These are phyloP conservation scores for Daldinia decipiens DNA, from an alignment of 495 filamentous ascomycete genomes.

Conservation along the genomic window DNA sequence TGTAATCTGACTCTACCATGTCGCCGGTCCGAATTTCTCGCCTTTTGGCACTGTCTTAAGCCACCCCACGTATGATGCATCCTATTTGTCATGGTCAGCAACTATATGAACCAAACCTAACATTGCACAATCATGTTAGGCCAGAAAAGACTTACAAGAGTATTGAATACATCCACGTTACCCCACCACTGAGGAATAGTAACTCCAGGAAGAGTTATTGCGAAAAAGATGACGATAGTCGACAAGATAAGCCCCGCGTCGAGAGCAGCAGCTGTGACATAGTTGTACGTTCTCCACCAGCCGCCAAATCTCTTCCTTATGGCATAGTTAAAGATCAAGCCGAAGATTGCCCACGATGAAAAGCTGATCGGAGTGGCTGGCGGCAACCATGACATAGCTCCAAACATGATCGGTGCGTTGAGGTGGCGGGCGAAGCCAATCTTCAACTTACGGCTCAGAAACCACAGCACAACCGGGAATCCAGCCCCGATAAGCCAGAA, in stretches of 20 bases:
- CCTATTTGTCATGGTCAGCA: conserved; percentile 39
- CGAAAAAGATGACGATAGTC: conserved; percentile 60
- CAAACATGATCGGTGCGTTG: conserved; percentile 69
- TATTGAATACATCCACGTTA: conserved; percentile 54
- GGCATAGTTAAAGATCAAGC: conserved; percentile 66
- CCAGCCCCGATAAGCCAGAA: conserved; percentile 67
- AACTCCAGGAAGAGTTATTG: conserved; percentile 53
- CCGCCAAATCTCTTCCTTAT: conserved; percentile 60
- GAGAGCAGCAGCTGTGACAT: conserved; percentile 68
- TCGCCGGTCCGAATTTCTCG: conserved; percentile 50
- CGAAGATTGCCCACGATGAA: conserved; percentile 67
- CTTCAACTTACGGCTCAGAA: conserved; percentile 61
- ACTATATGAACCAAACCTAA: background rate
- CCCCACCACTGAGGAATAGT: conserved; percentile 62
- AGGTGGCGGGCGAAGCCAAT: conserved; percentile 58
- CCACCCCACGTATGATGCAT: conserved; percentile 46
- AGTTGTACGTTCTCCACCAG: conserved; percentile 73
- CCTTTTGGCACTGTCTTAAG: conserved; percentile 51
- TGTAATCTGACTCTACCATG: conserved; percentile 34
- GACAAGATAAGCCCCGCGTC: conserved; percentile 57
- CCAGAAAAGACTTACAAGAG: conserved; percentile 38
- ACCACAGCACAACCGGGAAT: conserved; percentile 61
- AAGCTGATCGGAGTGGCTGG: conserved; percentile 69
- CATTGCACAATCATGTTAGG: background rate
- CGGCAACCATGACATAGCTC: conserved; percentile 65